Evolutionary conservation across 1,139 yeast genomes (phyloP), one percentile per base, ranked within the genome.

Genomic region (Candida buenavistaensis): DNA sequence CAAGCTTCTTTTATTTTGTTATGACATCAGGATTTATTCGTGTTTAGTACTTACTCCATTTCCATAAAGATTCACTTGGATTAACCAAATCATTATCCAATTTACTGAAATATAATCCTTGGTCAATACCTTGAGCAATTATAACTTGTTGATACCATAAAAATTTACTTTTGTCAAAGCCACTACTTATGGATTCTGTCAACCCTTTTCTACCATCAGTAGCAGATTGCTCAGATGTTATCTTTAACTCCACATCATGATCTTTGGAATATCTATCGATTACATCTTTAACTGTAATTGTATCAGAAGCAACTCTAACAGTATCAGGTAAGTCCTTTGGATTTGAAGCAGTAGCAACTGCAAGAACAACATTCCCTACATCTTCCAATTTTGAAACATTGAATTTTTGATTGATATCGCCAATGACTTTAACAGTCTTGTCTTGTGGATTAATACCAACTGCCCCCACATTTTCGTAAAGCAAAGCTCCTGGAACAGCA

Each of bases 21-120:
- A n/a, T n/a, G n/a, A n/a, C n/a, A n/a, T n/a, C n/a, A n/a, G n/a
- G n/a, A n/a, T n/a, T n/a, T n/a, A n/a, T n/a, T n/a, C n/a, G n/a
- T n/a, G n/a, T n/a, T 19, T 40, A 42, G 24, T 14, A 45, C 22
- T 37, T 33, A 20, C 46, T 62, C 82, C 83, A 78, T 47, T 68
- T 69, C 74, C 80, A 79, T 31, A 70, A 47, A 2, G 61, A 52
- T 52, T 74, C 74, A 14, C 64, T 65, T 1, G 84, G 84, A 51
- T 79, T 79, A 36, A 79, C 63, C 25, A 72, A 47, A 46, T 79
- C 83, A 37, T 68, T 67, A 30, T 75, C 73, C 43, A 59, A 59
- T 8, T 44, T 40, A 21, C 54, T 48, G 40, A 59, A 64, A 28
- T 54, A 45, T 14, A 59, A 36, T 39, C 77, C 78, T 17, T 63